Evolutionary conservation across 2,329 filamentous ascomycete genomes (phyloP).

Genomic region (Monilinia fructicola): DNA sequence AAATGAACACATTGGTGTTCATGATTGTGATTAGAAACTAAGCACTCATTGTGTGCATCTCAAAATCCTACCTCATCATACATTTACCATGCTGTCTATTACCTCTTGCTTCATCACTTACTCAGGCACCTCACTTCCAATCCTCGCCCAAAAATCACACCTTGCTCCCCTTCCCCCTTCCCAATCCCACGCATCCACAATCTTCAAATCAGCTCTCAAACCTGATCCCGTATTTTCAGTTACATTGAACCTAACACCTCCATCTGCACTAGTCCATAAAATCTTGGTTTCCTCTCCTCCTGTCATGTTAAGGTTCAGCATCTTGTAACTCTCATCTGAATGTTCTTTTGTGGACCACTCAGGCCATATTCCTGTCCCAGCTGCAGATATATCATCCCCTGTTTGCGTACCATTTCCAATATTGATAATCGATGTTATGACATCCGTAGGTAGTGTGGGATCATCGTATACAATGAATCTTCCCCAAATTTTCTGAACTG

Average conservation of each 20-base stretch:
- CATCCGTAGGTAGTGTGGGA: constrained; percentile 3
- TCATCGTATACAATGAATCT: constrained; percentile 22
- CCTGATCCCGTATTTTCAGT: not conserved
- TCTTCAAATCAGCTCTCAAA: constrained; percentile 23
- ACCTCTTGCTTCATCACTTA: not conserved
- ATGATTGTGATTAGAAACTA: not conserved
- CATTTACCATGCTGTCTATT: no score
- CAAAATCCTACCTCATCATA: not conserved
- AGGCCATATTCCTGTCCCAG: constrained; percentile 5
- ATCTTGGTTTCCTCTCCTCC: constrained; percentile 1
- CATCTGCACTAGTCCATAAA: constrained; percentile 5
- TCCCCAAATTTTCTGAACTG: constrained; percentile 29
- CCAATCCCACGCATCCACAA: constrained; percentile 30
- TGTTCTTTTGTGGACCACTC: not conserved
- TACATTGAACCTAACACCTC: constrained; percentile 7
- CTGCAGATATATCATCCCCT: not conserved
- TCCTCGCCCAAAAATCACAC: constrained; percentile 27
- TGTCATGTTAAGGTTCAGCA: constrained; percentile 20
- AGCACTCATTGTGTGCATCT: no score
- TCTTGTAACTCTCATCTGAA: not conserved
- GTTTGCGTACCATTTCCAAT: not conserved
- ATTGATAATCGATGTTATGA: not conserved
- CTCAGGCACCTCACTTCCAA: constrained; percentile 27
- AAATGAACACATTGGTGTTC: not conserved
- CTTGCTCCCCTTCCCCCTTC: constrained; percentile 27